phyloP scores from a whole-genome alignment of 257 asterid species.

The Nicotiana benthamiana region DNA sequence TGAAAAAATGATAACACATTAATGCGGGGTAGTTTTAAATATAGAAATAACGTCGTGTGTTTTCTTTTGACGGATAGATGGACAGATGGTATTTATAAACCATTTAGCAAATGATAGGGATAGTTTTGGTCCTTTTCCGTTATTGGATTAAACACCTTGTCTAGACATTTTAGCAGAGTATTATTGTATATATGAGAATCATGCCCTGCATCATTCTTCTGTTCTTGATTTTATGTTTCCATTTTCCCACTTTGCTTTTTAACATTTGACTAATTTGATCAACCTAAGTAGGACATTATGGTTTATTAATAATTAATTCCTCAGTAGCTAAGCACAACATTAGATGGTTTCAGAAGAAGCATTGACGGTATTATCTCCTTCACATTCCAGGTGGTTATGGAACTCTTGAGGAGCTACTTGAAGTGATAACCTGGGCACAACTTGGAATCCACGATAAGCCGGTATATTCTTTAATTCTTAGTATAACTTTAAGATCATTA shows the following conservation, averaged over 20 bases:
- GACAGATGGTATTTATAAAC: too few species aligned
- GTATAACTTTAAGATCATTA: background rate
- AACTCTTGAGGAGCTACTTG: constrained; percentile 91
- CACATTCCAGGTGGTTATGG: constrained; percentile 85
- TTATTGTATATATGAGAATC: background rate
- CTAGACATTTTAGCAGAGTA: background rate
- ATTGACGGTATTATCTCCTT: background rate
- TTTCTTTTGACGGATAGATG: too few species aligned
- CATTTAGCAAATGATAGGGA: too few species aligned
- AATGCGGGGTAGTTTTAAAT: too few species aligned
- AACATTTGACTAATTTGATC: background rate
- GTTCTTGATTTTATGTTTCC: background rate
- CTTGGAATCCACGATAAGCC: constrained; percentile 98
- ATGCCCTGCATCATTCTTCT: background rate
- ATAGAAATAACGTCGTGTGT: too few species aligned
- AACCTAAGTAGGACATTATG: background rate
- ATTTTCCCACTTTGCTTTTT: background rate
- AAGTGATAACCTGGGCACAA: constrained; percentile 99
- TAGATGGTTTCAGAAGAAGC: background rate
- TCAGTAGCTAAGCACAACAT: background rate
- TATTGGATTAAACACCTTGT: too few species aligned
- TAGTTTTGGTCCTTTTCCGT: too few species aligned
- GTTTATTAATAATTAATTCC: background rate
- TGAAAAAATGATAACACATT: too few species aligned
- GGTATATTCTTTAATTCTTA: constrained; percentile 25